Conservation (phyloP, 441 rosid genomes). For the Caryocar brasiliense region DNA sequence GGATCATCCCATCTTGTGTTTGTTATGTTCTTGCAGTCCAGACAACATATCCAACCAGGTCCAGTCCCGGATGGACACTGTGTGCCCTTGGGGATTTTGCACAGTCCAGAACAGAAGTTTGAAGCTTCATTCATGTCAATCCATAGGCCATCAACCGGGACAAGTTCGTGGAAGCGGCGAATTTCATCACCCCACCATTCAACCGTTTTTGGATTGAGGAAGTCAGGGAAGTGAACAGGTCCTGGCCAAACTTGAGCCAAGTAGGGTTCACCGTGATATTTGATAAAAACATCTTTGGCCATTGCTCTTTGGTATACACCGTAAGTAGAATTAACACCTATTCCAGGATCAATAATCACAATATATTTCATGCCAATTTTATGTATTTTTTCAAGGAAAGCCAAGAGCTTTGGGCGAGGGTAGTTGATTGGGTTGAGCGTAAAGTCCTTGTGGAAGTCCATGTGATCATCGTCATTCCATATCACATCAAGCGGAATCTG, state of each 20-base stretch:
- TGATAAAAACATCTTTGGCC: constrained; percentile 81
- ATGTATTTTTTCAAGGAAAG: constrained; percentile 76
- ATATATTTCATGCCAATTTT: constrained; percentile 83
- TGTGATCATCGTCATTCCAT: constrained; percentile 96
- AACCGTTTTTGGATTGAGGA: constrained; percentile 84
- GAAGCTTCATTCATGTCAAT: constrained; percentile 96
- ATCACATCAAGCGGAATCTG: constrained; percentile 89
- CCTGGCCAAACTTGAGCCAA: constrained; percentile 99
- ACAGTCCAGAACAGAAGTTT: constrained; percentile 72
- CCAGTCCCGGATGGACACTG: constrained; percentile 72
- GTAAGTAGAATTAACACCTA: constrained; percentile 62
- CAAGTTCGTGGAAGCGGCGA: constrained; percentile 81
- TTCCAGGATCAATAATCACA: constrained; percentile 94
- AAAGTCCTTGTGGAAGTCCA: constrained; percentile 90
- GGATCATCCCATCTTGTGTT: constrained; percentile 85
- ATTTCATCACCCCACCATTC: constrained; percentile 90
- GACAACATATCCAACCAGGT: constrained; percentile 92
- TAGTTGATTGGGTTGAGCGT: constrained; percentile 58
- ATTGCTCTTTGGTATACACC: constrained; percentile 72
- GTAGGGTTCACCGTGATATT: constrained; percentile 71
- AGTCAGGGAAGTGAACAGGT: constrained; percentile 84
- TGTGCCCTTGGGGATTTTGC: constrained; percentile 60
- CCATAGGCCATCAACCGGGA: constrained; percentile 87
- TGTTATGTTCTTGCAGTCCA: constrained; percentile 92
- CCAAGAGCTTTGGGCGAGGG: constrained; percentile 70